A percentile compares a stretch with the other conserved stretches of the same genome.
These are phyloP conservation scores for Pseudoturritis turrita DNA, from an alignment of 345 rosid genomes.

Conservation along the genomic window DNA sequence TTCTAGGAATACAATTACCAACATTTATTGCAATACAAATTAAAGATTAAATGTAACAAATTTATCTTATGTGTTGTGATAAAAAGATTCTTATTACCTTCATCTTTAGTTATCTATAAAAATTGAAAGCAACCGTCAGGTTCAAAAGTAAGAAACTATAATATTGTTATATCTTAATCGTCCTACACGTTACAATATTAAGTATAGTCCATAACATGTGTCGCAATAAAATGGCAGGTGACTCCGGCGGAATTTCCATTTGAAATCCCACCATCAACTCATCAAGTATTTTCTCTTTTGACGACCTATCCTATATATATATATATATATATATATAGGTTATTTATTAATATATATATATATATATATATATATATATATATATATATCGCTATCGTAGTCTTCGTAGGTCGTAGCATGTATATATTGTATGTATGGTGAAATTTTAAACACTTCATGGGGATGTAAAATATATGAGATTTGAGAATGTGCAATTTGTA, in stretches of 20 bases:
- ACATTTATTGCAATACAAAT: neutral
- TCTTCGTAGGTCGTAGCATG: no score
- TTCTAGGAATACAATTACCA: neutral
- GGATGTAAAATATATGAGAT: neutral
- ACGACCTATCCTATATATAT: neutral
- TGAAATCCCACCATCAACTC: neutral
- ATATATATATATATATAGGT: neutral
- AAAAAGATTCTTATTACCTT: neutral
- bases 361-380: no score
- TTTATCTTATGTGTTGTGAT: neutral
- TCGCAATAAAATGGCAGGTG: neutral
- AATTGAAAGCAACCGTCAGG: neutral
- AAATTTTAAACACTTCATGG: neutral
- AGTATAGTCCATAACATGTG: neutral
- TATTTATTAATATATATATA: neutral
- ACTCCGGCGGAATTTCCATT: constrained; percentile 7
- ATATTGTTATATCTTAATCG: neutral
- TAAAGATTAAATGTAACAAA: neutral
- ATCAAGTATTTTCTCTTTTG: neutral
- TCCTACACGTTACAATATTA: neutral
- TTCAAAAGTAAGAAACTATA: neutral
- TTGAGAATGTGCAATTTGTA: neutral
- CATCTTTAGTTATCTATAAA: neutral
- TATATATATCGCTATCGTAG: neutral
- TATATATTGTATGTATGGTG: neutral